phyloP scores from a whole-genome alignment of 352 stramenopile species.

The Heterotrichella gracilis region DNA sequence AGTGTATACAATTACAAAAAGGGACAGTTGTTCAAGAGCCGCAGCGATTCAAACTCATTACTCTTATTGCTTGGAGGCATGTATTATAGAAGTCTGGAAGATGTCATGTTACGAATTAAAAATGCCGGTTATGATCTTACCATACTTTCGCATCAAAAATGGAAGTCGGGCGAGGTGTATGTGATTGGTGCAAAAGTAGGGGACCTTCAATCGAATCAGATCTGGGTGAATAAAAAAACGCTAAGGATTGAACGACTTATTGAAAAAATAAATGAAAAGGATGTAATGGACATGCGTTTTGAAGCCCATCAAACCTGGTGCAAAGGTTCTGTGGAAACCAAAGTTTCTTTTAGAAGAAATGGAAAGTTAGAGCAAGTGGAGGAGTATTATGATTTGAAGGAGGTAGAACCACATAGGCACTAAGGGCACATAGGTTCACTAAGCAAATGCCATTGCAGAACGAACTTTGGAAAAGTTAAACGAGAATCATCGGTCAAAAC shows the following conservation, averaged over 20 bases:
- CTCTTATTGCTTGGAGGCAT: background rate
- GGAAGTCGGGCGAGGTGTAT: background rate
- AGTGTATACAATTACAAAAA: constrained; percentile 5
- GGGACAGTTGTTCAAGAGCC: background rate
- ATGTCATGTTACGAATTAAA: background rate
- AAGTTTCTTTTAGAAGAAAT: background rate
- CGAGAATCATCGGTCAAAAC: too few relatives aligned
- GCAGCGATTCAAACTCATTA: background rate
- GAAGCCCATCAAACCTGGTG: background rate
- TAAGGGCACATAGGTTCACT: too few relatives aligned
- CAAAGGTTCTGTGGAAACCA: background rate
- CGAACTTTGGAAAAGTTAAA: too few relatives aligned
- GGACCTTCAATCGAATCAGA: background rate
- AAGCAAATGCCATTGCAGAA: too few relatives aligned
- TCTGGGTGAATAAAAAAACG: background rate
- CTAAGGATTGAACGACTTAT: background rate
- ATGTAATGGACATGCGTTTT: background rate
- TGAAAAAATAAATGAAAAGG: constrained; percentile 5
- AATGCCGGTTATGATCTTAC: background rate
- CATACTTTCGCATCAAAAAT: background rate
- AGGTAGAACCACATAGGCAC: too few relatives aligned
- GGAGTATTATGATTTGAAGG: background rate
- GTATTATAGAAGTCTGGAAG: background rate
- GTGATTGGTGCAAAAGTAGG: background rate
- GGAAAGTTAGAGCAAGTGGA: background rate